Percentiles rank a stretch among this genome's conserved stretches.
phyloP scores from a whole-genome alignment of 768 basidiomycete genomes.

The Psilocybe cyanescens region DNA sequence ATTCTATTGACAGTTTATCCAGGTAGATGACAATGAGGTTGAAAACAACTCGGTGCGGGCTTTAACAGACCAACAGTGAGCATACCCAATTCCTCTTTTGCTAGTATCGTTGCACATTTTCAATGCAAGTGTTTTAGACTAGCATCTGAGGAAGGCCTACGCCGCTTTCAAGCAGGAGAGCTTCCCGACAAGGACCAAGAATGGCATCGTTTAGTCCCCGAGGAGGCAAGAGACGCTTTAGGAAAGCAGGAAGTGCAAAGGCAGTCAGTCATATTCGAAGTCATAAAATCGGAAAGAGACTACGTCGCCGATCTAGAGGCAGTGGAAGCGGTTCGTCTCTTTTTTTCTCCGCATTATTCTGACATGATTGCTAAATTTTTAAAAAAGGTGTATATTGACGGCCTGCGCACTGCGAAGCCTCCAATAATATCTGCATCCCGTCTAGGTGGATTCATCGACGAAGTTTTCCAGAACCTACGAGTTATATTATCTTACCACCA shows the following conservation, averaged over 20 bases:
- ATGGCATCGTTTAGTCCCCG: conserved; percentile 82
- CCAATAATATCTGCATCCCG: conserved; percentile 62
- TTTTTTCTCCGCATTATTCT: background rate
- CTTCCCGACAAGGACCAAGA: conserved; percentile 73
- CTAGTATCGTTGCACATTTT: conserved; percentile 21
- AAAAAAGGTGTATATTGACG: conserved; percentile 71
- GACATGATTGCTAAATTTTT: conserved; percentile 3
- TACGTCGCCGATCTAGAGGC: conserved; percentile 83
- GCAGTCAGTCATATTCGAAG: conserved; percentile 87
- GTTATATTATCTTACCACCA: conserved; percentile 71
- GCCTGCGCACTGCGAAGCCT: conserved; percentile 62
- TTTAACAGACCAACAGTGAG: conserved; percentile 25
- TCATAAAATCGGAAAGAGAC: conserved; percentile 88
- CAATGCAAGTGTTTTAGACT: conserved; percentile 44
- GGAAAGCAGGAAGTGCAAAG: conserved; percentile 80
- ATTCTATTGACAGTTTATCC: conserved; percentile 1
- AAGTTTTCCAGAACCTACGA: conserved; percentile 85
- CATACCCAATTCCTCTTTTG: conserved; percentile 32
- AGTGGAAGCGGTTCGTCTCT: conserved; percentile 58
- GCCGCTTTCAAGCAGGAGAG: conserved; percentile 68
- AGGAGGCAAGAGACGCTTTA: conserved; percentile 69
- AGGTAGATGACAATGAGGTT: conserved; percentile 21
- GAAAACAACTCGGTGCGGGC: conserved; percentile 15
- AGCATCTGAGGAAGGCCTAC: conserved; percentile 64
- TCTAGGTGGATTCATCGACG: conserved; percentile 68